Evolutionary conservation across 208 protist genomes (phyloP).

Genomic region (Wallacemonas sp.): DNA sequence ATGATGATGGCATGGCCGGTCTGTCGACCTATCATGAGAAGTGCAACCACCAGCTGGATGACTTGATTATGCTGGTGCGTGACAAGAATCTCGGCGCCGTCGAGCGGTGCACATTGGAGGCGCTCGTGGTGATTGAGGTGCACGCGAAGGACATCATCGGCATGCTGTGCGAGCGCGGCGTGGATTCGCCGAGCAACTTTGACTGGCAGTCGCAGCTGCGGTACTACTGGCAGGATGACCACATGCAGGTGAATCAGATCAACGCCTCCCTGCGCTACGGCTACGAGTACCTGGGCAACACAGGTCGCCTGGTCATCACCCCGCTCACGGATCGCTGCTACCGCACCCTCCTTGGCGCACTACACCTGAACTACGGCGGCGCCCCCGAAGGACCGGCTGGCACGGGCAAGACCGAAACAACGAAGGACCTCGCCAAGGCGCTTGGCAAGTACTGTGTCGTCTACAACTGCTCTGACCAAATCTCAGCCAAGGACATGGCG

Average conservation of each 20-base stretch:
- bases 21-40: slow-evolving; percentile 89
- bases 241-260: slow-evolving; percentile 92
- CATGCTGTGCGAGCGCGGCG: slow-evolving; percentile 89
- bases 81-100: slow-evolving; percentile 81
- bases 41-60: slow-evolving; percentile 86
- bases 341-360: slow-evolving; percentile 95
- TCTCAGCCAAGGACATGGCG: slow-evolving; percentile 95
- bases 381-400: slow-evolving; percentile 97
- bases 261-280: slow-evolving; percentile 92
- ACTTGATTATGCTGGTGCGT: slow-evolving; percentile 92
- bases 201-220: slow-evolving; percentile 96
- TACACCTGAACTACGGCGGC: slow-evolving; percentile 96
- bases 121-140: slow-evolving; percentile 94
- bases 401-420: slow-evolving; percentile 99
- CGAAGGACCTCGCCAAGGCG: slow-evolving; percentile 96
- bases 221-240: slow-evolving; percentile 95
- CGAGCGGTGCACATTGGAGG: slow-evolving; percentile 91
- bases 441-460: slow-evolving; percentile 96
- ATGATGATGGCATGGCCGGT: slow-evolving; percentile 75
- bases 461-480: slow-evolving; percentile 98
- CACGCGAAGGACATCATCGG: slow-evolving; percentile 94
- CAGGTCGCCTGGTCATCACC: slow-evolving; percentile 95
- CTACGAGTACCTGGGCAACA: slow-evolving; percentile 98
- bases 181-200: slow-evolving; percentile 91
- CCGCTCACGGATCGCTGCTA: slow-evolving; percentile 96